Evolutionary conservation across 2,329 filamentous ascomycete species (phyloP).

Genomic region (Cyphellophora europaea): DNA sequence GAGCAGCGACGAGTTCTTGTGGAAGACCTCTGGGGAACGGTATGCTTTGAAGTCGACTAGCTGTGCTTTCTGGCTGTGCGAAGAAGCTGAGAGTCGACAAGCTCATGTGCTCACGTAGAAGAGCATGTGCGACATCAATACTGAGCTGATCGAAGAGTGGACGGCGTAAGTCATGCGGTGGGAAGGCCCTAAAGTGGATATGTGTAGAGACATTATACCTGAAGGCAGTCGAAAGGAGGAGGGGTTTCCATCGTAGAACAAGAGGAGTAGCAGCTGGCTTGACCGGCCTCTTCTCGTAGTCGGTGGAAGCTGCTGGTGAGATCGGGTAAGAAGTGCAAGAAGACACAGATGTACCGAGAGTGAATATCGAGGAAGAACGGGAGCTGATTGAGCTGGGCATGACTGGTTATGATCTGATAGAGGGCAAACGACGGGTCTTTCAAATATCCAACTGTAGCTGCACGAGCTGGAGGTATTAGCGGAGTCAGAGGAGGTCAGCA

Average conservation of each 20-base stretch:
- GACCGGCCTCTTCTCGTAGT: no score
- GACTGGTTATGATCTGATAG: no score
- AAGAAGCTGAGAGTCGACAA: not conserved
- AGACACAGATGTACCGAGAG: no score
- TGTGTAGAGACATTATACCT: not conserved
- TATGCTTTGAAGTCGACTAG: not conserved
- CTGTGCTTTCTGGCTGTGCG: not conserved
- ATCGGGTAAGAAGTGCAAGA: no score
- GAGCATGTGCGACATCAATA: not conserved
- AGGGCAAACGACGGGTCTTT: no score
- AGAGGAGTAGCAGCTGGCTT: no score
- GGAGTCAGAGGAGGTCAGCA: no score
- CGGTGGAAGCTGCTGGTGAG: no score
- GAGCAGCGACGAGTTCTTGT: not conserved
- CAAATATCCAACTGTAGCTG: no score
- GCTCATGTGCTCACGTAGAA: not conserved
- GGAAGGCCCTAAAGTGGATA: not conserved
- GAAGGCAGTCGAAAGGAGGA: not conserved
- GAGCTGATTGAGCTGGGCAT: no score
- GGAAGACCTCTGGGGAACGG: not conserved
- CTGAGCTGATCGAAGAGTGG: not conserved
- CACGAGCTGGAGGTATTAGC: no score
- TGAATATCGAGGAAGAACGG: no score
- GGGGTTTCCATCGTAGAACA: not conserved
- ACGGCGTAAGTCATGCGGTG: not conserved